Evolutionary conservation across 2,329 filamentous ascomycete genomes (phyloP).

Genomic region (Colletotrichum tanaceti): DNA sequence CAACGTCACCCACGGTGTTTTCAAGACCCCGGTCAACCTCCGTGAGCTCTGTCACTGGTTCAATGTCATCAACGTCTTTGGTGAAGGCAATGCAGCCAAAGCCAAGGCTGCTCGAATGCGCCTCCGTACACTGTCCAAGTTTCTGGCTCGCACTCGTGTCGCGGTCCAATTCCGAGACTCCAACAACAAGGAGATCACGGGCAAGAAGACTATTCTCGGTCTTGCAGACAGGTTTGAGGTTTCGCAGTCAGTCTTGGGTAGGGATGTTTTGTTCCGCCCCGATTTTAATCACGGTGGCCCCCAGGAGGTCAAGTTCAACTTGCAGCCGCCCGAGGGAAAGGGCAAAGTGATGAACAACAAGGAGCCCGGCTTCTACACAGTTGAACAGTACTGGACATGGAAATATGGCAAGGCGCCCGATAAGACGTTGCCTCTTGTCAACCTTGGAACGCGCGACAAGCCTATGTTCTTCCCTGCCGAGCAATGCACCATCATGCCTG

Average conservation of each 20-base stretch:
- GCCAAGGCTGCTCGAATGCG: not conserved
- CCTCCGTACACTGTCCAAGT: slow-evolving; percentile 50
- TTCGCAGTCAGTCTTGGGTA: slow-evolving; percentile 1
- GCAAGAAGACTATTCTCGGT: slow-evolving; percentile 46
- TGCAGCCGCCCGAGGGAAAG: slow-evolving; percentile 42
- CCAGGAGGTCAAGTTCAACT: slow-evolving; percentile 48
- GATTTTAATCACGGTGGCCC: slow-evolving; percentile 43
- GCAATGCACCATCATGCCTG: slow-evolving; percentile 70
- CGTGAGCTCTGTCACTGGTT: slow-evolving; percentile 40
- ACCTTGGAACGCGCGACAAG: slow-evolving; percentile 68
- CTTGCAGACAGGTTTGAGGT: slow-evolving; percentile 41
- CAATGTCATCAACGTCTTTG: slow-evolving; percentile 30
- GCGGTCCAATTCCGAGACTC: slow-evolving; percentile 48
- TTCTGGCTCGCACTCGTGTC: slow-evolving; percentile 55
- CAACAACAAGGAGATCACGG: slow-evolving; percentile 32
- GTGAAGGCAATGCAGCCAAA: not conserved
- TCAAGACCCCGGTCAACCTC: slow-evolving; percentile 55
- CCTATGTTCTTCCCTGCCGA: slow-evolving; percentile 76
- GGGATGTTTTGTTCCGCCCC: slow-evolving; percentile 7
- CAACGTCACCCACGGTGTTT: slow-evolving; percentile 66
- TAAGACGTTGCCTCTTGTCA: slow-evolving; percentile 67
- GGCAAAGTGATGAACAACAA: slow-evolving; percentile 40
- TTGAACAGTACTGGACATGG: slow-evolving; percentile 57
- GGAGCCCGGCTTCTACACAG: slow-evolving; percentile 47
- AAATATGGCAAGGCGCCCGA: slow-evolving; percentile 44